Evolutionary conservation across 768 basidiomycete genomes (phyloP), one percentile per base, ranked within the genome.

Genomic region (Antrodiella citrinella): DNA sequence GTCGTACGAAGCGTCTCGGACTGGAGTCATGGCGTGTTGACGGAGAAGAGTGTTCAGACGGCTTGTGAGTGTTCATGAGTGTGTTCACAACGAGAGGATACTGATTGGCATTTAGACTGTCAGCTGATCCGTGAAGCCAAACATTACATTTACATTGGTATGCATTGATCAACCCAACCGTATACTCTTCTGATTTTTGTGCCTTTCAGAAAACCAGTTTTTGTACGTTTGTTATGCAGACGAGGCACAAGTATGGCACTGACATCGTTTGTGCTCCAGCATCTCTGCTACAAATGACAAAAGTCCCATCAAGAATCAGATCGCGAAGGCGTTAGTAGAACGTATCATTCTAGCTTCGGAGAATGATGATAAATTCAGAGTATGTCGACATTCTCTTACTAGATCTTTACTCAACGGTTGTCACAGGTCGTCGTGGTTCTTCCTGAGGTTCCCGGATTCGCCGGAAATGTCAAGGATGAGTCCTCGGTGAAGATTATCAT

Each of bases 11-110:
- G 86, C 53, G 87, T 93, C 19, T 82, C 76, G 1, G 95, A 97
- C 67, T 99, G 95, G 95, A 88, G 84, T 59, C 90, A 92, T 58
- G 95, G 94, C 2, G 87, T 93, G 26, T 72, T 94, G 55, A 85
- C 80, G 3, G 95, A 97, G 65, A 78, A 81, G 51, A 92, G 89
- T 65, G 91, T 98, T 52, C 94, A 96, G 68, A 86, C 91, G 57
- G 94, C 95, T 44, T 92, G 89, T 90, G 60, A 63, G 86, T 78
- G 2, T 21, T n/a, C n/a, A n/a, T n/a, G n/a, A n/a, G n/a, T n/a
- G n/a, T n/a, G n/a, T n/a, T n/a, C n/a, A n/a, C n/a, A n/a, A n/a
- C n/a, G n/a, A n/a, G n/a, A n/a, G n/a, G 41, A 23, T 38, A 15
- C 12, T 38, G 22, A 41, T 44, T 11, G 22, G 10, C 38, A 24